Conservation (phyloP, 1,284 basidiomycete genomes). For the Heterobasidion irregulare region DNA sequence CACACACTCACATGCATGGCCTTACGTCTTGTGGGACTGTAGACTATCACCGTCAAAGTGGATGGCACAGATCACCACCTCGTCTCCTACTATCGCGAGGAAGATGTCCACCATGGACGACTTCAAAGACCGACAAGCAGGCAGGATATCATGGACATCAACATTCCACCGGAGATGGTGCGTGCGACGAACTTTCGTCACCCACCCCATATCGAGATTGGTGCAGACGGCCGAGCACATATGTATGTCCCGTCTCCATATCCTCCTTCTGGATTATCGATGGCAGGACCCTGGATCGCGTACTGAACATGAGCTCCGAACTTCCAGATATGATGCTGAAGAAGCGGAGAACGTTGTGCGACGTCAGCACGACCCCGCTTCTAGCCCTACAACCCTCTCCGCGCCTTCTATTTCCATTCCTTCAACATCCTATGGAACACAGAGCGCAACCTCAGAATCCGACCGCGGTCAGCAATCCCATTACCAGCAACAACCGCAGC, state of each 20-base stretch:
- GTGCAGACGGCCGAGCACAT: constrained; percentile 49
- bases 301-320: too few relatives aligned
- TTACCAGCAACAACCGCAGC: too few relatives aligned
- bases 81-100: constrained; percentile 74
- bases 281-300: too few relatives aligned
- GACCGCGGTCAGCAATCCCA: too few relatives aligned
- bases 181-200: constrained; percentile 66
- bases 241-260: constrained; percentile 27
- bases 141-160: constrained; percentile 55
- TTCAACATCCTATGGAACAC: neutral
- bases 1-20: constrained; percentile 9
- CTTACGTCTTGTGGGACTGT: constrained; percentile 1
- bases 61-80: constrained; percentile 72
- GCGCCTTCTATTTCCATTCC: neutral
- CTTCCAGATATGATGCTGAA: too few relatives aligned
- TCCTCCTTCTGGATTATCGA: too few relatives aligned
- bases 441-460: neutral
- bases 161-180: constrained; percentile 62
- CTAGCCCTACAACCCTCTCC: too few relatives aligned
- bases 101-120: constrained; percentile 60
- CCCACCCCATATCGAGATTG: constrained; percentile 60
- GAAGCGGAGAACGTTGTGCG: too few relatives aligned
- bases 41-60: constrained; percentile 77
- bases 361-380: too few relatives aligned
- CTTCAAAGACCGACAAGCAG: constrained; percentile 55